These are phyloP conservation scores for Zopfochytrium polystomum DNA, from an alignment of 371 early-diverging fungal species.

Conservation along the genomic window DNA sequence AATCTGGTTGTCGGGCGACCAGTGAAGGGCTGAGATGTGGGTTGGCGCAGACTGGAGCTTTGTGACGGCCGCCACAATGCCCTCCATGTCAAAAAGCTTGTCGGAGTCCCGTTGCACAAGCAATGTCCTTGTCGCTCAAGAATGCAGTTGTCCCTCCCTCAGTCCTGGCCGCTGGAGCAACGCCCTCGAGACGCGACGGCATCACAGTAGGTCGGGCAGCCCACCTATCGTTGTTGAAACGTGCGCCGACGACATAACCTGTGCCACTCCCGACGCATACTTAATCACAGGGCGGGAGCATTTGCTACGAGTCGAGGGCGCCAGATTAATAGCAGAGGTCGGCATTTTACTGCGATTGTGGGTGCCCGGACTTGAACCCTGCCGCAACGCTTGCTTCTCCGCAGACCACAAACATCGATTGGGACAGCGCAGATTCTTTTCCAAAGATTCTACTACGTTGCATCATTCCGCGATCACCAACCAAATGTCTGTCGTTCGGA, in stretches of 20 bases:
- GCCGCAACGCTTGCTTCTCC: background rate
- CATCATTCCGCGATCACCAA: conserved; percentile 68
- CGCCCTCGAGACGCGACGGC: background rate
- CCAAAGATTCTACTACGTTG: conserved; percentile 85
- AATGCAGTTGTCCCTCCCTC: conserved; percentile 1
- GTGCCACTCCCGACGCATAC: background rate
- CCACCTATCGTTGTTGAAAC: background rate
- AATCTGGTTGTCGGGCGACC: background rate
- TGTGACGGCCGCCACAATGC: background rate
- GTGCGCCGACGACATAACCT: no score
- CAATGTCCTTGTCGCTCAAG: background rate
- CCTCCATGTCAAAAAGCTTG: background rate
- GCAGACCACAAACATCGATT: conserved; percentile 88
- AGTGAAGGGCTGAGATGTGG: background rate
- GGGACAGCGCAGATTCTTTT: conserved; percentile 93
- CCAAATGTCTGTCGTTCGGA: conserved; percentile 62
- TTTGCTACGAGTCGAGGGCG: background rate
- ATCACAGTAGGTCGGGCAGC: background rate
- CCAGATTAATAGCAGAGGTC: conserved; percentile 69
- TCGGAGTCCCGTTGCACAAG: background rate
- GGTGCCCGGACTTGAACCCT: conserved; percentile 14
- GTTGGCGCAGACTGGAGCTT: background rate
- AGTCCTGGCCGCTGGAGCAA: background rate
- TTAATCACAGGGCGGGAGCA: background rate
- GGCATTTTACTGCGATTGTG: conserved; percentile 79